Evolutionary conservation across 2,329 filamentous ascomycete species (phyloP).

Genomic region (Talaromyces albobiverticillius): DNA sequence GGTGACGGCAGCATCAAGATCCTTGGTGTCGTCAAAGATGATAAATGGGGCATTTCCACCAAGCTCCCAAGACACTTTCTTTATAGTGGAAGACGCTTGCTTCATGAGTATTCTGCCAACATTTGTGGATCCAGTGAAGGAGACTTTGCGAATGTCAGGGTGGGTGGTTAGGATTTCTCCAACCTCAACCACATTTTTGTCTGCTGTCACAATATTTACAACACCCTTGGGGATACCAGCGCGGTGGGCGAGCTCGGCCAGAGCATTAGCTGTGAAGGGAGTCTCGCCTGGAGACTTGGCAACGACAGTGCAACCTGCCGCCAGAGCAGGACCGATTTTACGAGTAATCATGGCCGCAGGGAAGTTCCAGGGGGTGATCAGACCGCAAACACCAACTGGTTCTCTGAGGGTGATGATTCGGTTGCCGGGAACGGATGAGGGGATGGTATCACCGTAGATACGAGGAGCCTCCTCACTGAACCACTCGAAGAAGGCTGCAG

Average conservation of each 20-base stretch:
- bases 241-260: constrained; percentile 80
- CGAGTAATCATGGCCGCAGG: constrained; percentile 53
- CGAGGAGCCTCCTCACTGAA: constrained; percentile 62
- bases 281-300: constrained; percentile 90
- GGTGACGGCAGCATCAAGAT: constrained; percentile 77
- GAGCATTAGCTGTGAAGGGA: constrained; percentile 81
- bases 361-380: constrained; percentile 69
- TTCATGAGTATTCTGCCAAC: constrained; percentile 80
- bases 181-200: constrained; percentile 75
- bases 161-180: constrained; percentile 74
- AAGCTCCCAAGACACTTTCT: constrained; percentile 86
- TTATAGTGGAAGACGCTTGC: constrained; percentile 77
- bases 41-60: constrained; percentile 96
- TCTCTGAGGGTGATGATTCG: constrained; percentile 63
- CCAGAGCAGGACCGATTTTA: constrained; percentile 61
- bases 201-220: constrained; percentile 80
- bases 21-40: constrained; percentile 85
- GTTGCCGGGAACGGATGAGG: constrained; percentile 57
- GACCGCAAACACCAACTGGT: constrained; percentile 64
- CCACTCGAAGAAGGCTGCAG: constrained; percentile 61
- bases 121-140: constrained; percentile 77
- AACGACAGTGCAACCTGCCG: constrained; percentile 93
- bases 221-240: constrained; percentile 89
- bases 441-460: constrained; percentile 60
- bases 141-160: constrained; percentile 79